A percentile compares a stretch with the other conserved stretches of the same genome.
These are phyloP conservation scores for Lolium perenne DNA, from an alignment of 176 grass and related monocot genomes.

Conservation along the genomic window DNA sequence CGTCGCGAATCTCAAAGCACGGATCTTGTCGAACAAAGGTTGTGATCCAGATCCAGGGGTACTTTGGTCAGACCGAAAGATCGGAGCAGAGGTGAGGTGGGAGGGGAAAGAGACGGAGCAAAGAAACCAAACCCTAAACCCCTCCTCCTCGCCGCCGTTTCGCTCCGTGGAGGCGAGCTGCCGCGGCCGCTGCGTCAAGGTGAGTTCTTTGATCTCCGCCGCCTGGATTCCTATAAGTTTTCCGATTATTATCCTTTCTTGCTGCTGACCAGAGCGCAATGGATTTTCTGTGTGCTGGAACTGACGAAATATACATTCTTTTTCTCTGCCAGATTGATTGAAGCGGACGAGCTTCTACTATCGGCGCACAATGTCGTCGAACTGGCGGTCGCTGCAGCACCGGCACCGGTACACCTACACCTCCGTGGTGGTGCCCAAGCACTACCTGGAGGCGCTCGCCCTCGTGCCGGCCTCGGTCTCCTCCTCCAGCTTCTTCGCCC, in stretches of 20 bases:
- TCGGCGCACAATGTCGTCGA: slow-evolving; percentile 66
- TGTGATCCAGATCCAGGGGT: background rate
- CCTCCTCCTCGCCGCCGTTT: background rate
- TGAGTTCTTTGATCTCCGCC: background rate
- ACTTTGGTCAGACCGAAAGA: slow-evolving; percentile 27
- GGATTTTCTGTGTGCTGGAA: background rate
- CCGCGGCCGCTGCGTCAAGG: background rate
- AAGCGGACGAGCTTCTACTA: background rate
- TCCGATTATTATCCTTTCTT: background rate
- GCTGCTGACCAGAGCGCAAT: background rate
- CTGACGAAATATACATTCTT: background rate
- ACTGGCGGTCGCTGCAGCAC: slow-evolving; percentile 93
- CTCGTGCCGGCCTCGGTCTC: slow-evolving; percentile 41
- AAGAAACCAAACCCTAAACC: slow-evolving; percentile 49
- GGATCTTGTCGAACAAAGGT: no score
- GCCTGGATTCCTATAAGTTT: background rate
- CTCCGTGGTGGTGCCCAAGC: slow-evolving; percentile 78
- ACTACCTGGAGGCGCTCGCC: slow-evolving; percentile 65
- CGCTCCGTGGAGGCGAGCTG: slow-evolving; percentile 13
- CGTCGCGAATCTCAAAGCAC: slow-evolving; percentile 35
- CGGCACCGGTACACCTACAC: slow-evolving; percentile 89
- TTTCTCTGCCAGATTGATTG: slow-evolving; percentile 32
- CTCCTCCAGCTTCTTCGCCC: slow-evolving; percentile 58
- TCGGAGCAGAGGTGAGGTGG: background rate
- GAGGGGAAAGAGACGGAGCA: background rate